Evolutionary conservation across 176 grass and related monocot genomes (phyloP).

Genomic region (Eragrostis curvula): DNA sequence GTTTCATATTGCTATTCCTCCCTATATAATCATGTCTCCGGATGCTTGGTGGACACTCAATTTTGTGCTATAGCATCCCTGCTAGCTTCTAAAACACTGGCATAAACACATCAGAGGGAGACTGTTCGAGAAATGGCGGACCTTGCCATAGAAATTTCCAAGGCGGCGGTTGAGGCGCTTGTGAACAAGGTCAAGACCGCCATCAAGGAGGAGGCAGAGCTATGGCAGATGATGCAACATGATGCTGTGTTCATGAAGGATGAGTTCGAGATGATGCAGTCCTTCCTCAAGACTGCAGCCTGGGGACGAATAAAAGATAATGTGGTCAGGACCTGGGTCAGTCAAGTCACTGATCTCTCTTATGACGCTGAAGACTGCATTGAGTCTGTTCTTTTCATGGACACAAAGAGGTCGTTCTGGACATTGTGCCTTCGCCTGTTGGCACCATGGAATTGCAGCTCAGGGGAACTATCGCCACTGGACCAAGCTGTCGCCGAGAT

Average conservation of each 20-base stretch:
- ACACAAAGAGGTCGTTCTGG: background rate
- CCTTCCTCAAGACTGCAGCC: constrained; percentile 7
- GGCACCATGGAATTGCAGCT: background rate
- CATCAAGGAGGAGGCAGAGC: constrained; percentile 18
- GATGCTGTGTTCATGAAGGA: too few relatives aligned
- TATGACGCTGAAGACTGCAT: constrained; percentile 43
- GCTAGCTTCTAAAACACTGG: too few relatives aligned
- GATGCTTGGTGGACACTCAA: too few relatives aligned
- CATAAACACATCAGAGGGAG: background rate
- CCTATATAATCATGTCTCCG: too few relatives aligned
- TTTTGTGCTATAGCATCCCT: too few relatives aligned
- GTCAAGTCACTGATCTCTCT: constrained; percentile 19
- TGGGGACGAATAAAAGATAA: background rate
- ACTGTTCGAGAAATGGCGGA: constrained; percentile 17
- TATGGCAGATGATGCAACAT: background rate
- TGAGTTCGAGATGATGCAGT: too few relatives aligned
- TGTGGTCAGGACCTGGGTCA: constrained; percentile 26
- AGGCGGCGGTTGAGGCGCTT: constrained; percentile 9
- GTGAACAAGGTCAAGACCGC: background rate
- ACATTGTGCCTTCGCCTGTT: constrained; percentile 3
- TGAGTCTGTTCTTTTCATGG: constrained; percentile 2
- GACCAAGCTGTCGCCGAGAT: constrained; percentile 12
- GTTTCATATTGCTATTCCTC: too few relatives aligned
- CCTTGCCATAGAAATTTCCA: constrained; percentile 36
- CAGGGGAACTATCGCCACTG: background rate